A percentile compares a stretch with the other conserved stretches of the same genome.
phyloP scores from a whole-genome alignment of 805 yeast species.

The Saturnispora saitoi region DNA sequence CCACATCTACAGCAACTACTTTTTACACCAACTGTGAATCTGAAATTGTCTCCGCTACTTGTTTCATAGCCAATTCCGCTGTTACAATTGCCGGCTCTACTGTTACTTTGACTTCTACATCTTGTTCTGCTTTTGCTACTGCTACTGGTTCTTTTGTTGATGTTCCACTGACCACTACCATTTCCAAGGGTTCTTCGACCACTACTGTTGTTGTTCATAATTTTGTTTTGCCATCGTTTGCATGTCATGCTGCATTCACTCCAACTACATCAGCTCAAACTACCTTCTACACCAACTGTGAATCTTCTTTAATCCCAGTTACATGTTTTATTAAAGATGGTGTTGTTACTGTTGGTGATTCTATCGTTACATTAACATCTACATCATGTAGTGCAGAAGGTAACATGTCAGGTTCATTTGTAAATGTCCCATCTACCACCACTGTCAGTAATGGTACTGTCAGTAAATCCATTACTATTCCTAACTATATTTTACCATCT shows the following conservation, averaged over 20 bases:
- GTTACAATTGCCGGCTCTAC: background rate
- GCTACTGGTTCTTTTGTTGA: constrained; percentile 10
- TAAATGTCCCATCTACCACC: constrained; percentile 3
- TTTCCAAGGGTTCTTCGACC: background rate
- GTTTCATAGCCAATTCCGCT: background rate
- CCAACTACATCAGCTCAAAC: background rate
- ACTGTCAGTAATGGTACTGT: background rate
- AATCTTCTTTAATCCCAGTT: background rate
- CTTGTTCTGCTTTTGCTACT: constrained; percentile 6
- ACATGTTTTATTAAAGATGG: constrained; percentile 9
- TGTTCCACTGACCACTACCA: background rate
- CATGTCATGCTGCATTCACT: constrained; percentile 8
- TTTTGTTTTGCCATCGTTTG: background rate
- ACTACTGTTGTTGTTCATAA: constrained; percentile 4
- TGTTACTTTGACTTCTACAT: constrained; percentile 7
- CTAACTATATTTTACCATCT: constrained; percentile 7
- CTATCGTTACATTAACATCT: constrained; percentile 8
- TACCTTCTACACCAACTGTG: constrained; percentile 4
- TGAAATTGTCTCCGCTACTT: background rate
- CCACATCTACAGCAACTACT: background rate
- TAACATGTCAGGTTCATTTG: constrained; percentile 10
- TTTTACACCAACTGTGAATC: constrained; percentile 1
- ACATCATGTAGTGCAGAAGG: constrained; percentile 6
- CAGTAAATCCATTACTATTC: background rate
- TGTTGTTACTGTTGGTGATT: constrained; percentile 8